Base-by-base conservation (phyloP, 495 filamentous ascomycete genomes). In the Penicillium herquei region DNA sequence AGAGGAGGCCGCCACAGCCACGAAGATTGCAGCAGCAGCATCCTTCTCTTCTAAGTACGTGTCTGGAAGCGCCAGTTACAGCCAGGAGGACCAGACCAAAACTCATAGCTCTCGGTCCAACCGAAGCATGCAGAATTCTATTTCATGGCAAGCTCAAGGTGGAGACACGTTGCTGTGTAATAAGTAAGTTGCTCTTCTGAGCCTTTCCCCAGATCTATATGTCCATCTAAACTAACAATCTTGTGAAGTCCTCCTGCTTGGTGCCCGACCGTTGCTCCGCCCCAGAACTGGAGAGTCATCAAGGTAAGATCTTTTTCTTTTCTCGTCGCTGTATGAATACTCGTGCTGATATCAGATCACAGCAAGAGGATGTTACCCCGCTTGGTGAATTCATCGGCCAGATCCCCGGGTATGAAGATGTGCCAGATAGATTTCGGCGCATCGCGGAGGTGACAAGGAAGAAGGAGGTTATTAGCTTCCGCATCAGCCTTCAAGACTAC, bases 151-250 rank as follows among this genome's bases (percentile, higher is more conserved):
- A 16, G 49, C 39, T n/a, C 37, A 41, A 30, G 49, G 49, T n/a
- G 39, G 49, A n/a, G 39, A 52, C 31, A 52, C 49, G 35, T 7
- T 42, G 1, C 49, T 52, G 8, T 52, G 49, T 21, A 52, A 52
- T 6, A 41, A 52, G 49, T 52, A 14, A 52, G 49, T 39, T 32
- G 17, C 9, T 42, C 0, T 30, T 12, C 32, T 21, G 12, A n/a
- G 9, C 7, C 26, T 42, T 16, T 2, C 8, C 10, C 17, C 39
- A 32, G n/a, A 26, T 26, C 21, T 26, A 26, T n/a, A n/a, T n/a
- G n/a, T n/a, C n/a, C n/a, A n/a, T 4, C 4, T 39, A 30, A 42
- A 6, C 35, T 39, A 39, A 39, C 2, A 10, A 3, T 39, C 8
- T n/a, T 39, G 35, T n/a, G 3, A 17, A 52, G 49, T 16, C 49